These are phyloP conservation scores for Vitis vinifera DNA, from an alignment of 164 flowering plant species.

Conservation along the genomic window DNA sequence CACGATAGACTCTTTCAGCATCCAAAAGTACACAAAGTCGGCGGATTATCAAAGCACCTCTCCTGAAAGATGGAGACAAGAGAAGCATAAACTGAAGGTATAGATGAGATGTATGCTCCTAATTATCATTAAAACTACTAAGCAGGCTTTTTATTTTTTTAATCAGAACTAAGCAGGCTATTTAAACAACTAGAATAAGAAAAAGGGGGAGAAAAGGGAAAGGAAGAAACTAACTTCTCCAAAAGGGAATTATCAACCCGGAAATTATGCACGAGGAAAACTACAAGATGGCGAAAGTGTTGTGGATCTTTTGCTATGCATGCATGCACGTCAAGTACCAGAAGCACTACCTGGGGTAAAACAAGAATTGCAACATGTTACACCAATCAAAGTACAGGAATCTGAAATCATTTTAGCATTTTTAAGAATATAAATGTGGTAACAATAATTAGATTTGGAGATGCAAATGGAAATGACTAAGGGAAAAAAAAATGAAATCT, in stretches of 20 bases:
- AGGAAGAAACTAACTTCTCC: conserved; percentile 70
- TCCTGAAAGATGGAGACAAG: conserved; percentile 41
- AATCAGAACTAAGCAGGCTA: background rate
- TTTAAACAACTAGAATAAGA: background rate
- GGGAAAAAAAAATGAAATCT: background rate
- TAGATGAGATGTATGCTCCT: background rate
- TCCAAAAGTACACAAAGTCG: conserved; percentile 88
- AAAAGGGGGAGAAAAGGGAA: background rate
- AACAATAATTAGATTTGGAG: background rate
- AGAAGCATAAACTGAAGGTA: background rate
- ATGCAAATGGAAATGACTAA: background rate
- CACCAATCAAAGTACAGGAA: background rate
- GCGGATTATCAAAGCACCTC: conserved; percentile 93
- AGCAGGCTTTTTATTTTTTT: no score
- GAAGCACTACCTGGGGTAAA: conserved; percentile 75
- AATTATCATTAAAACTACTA: background rate
- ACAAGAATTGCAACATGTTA: background rate
- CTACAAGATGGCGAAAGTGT: conserved; percentile 78
- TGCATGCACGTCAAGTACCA: conserved; percentile 95
- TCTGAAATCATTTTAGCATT: no score
- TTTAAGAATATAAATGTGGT: no score
- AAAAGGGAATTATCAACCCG: conserved; percentile 71
- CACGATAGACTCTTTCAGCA: conserved; percentile 87
- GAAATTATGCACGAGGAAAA: conserved; percentile 71
- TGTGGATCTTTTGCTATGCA: conserved; percentile 82